Base-by-base conservation (phyloP, 495 filamentous ascomycete species). In the Wilcoxina mikolae region DNA sequence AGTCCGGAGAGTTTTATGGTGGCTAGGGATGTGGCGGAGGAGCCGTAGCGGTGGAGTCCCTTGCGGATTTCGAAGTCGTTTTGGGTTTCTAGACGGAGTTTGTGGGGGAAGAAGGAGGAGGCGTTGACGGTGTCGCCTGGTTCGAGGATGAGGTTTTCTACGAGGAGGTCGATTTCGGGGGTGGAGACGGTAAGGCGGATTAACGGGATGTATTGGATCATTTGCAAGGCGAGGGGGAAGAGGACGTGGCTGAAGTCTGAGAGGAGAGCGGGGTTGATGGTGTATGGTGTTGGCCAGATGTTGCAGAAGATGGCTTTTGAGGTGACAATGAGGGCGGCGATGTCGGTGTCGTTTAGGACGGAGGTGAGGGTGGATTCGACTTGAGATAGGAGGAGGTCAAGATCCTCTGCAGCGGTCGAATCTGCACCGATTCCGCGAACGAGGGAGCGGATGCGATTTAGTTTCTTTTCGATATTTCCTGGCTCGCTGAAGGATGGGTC, bases 101-200 rank as follows among this genome's bases (percentile, higher is more conserved):
- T 78, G 68, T 85, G 89, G 0, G 90, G 90, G 12, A 95, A 77
- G 75, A 96, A 95, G 0, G 87, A 94, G 2, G 83, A 82, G 57
- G 79, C 75, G 65, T 94, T 91, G 58, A 94, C 75, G 2, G 87
- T 91, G 28, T 71, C 73, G 20, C 90, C 90, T 0, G 90, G 90
- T 58, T 96, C 88, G 31, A 96, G 72, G 49, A 96, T 82, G 35
- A 96, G 72, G 53, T 91, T 95, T 60, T 95, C 90, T 5, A 96
- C 69, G 0, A 96, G 71, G 10, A 96, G 76, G 59, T 94, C 87
- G 57, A 94, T 70, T 49, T 84, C 78, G 0, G 87, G 90, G 2
- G 84, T 81, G 0, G 85, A 82, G 4, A 95, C 70, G 60, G 94
- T 90, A 31, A 95, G 70, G 3, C 90, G 79, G 0, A 87, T 87